Evolutionary conservation across 192 early-diverging fungal genomes (phyloP), one percentile per base, ranked within the genome.

Genomic region (Coemansia sp.): DNA sequence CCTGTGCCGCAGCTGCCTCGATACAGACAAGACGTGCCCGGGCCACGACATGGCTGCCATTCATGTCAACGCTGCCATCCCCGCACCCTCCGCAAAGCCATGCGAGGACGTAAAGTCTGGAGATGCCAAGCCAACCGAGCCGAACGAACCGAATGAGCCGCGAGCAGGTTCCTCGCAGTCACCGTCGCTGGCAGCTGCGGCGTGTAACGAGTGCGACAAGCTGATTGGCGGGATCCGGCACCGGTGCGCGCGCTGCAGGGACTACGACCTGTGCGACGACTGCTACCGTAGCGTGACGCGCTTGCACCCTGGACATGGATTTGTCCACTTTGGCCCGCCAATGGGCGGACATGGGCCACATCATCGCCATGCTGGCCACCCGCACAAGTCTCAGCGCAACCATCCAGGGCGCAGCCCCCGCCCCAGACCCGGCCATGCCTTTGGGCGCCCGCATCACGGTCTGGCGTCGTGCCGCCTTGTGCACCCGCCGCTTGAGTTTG

Each of bases 131-230:
- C 21, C 21, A 3, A 2, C 4, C 26, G 21, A 22, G 29, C 61
- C 29, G 31, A 35, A 26, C 27, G 41, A 38, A 12, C 16, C 7
- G 9, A 0, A 23, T 4, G 38, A 43, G 41, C 41, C 41, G 41
- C 41, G 16, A n/a, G 41, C 12, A 16, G 41, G 41, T n/a, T n/a
- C 41, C 41, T 19, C 25, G 25, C 31, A 38, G 10, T 3, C 64
- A 7, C 27, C 9, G 29, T 31, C 29, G 14, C 22, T n/a, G 31
- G 23, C 25, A 35, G 35, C 26, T 19, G 55, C 75, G 8, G 61
- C 57, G 27, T 90, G 89, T 64, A 85, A 88, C 59, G 78, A 80
- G 57, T 90, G 89, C 71, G 67, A 72, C 10, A 70, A 66, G 12
- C 54, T 62, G 3, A 86, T 91, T 19, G 39, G 41, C 37, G 87